These are phyloP conservation scores for Gilbertella persicaria DNA, from an alignment of 371 early-diverging fungal genomes.

Conservation along the genomic window DNA sequence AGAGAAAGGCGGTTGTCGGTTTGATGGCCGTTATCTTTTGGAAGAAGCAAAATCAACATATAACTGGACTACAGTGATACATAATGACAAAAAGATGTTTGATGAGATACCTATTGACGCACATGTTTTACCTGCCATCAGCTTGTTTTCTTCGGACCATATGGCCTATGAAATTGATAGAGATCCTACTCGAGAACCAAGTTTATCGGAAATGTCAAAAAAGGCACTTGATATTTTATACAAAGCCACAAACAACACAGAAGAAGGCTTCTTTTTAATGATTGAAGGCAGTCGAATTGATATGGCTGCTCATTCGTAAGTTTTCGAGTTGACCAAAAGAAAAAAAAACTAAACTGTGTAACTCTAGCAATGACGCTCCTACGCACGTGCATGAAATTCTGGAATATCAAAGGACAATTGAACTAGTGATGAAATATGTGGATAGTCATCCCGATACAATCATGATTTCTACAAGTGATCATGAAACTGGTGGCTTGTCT, in stretches of 20 bases:
- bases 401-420: conserved; percentile 82
- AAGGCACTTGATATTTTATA: conserved; percentile 75
- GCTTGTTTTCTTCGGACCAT: conserved; percentile 70
- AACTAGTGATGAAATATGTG: conserved; percentile 73
- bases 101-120: conserved; percentile 38
- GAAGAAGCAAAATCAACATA: conserved; percentile 42
- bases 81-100: conserved; percentile 57
- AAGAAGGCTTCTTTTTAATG: conserved; percentile 91
- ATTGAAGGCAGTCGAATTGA: conserved; percentile 94
- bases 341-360: not conserved
- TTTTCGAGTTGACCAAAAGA: conserved; percentile 1
- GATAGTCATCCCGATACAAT: conserved; percentile 76
- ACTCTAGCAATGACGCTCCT: conserved; percentile 84
- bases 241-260: conserved; percentile 29
- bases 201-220: conserved; percentile 82
- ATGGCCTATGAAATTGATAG: conserved; percentile 93
- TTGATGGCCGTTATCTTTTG: conserved; percentile 68
- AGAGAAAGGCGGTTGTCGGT: conserved; percentile 61
- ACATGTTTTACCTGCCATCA: conserved; percentile 69
- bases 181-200: conserved; percentile 66
- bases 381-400: conserved; percentile 90
- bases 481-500: conserved; percentile 94
- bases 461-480: conserved; percentile 88
- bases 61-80: conserved; percentile 62
- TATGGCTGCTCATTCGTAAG: conserved; percentile 79